Conservation (phyloP, 257 asterid genomes). For the Solanum phureja region DNA sequence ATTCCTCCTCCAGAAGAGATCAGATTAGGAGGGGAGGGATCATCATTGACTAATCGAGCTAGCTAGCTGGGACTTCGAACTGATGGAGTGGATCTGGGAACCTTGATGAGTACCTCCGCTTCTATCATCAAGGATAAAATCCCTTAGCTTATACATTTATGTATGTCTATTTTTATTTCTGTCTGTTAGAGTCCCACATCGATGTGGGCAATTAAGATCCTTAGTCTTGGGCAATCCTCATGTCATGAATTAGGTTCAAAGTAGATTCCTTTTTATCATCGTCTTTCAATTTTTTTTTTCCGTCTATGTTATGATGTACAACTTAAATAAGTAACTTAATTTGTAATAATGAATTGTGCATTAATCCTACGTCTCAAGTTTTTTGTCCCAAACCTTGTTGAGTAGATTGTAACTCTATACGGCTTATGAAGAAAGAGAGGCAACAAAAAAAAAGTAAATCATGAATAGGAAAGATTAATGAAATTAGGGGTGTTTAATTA, state of each 20-base stretch:
- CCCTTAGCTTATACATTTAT: background rate
- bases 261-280: no score
- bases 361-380: background rate
- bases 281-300: no score
- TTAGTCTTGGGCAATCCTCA: background rate
- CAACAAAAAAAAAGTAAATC: no score
- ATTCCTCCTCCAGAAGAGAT: background rate
- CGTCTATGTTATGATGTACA: no score
- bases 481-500: background rate
- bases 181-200: background rate
- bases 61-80: background rate
- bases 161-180: no score
- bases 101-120: background rate
- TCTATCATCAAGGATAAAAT: background rate
- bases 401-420: no score
- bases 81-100: background rate
- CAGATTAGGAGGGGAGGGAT: background rate
- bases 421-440: background rate
- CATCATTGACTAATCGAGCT: background rate
- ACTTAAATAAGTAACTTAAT: no score
- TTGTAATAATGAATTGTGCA: no score
- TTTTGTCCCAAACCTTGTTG: background rate
- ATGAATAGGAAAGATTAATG: background rate
- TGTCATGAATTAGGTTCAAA: background rate
- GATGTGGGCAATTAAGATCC: background rate